Evolutionary conservation across 2,329 filamentous ascomycete genomes (phyloP), one percentile per base, ranked within the genome.

Genomic region (Curvularia sp.): DNA sequence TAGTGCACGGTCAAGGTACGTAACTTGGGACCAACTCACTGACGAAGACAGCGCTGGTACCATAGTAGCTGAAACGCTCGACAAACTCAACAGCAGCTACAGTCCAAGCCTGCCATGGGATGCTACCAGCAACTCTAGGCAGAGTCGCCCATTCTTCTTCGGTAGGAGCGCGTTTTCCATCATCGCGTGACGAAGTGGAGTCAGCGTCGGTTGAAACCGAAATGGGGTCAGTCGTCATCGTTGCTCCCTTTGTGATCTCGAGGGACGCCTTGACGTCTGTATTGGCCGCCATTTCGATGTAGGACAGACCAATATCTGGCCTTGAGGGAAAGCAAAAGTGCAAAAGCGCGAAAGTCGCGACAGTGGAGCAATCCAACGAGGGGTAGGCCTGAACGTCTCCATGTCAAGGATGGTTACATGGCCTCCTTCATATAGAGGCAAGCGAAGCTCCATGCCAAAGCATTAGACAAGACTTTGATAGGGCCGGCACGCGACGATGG

Each of bases 31-130:
- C 23, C 36, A 15, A 61, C 68, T 45, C 59, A 71, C 68, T 57
- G 28, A 57, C 55, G 23, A 57, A 78, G 19, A 77, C 74, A 49
- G 73, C 72, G 25, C 68, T 74, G 5, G 75, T 77, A 43, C 74
- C 75, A 43, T 77, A 76, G 65, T 76, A 76, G 19, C 72, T 73
- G 59, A 77, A 72, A 42, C 74, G 72, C 59, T 77, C 75, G 8
- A 70, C 68, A 19, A 77, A 71, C 53, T 77, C 75, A 42, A 78
- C 73, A 32, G 64, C 66, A 48, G 73, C 74, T 27, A 77, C 70
- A 52, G 74, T 76, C 68, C 69, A 77, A 1, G 71, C 74, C 30
- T 69, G 71, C 70, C 73, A 74, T 21, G 76, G 73, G 27, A 77
- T 77, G 19, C 56, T 49, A 34, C 72, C 74, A 32, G 75, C 48